phyloP scores from a whole-genome alignment of 768 basidiomycete species.

The Hortiboletus flavorubellus region DNA sequence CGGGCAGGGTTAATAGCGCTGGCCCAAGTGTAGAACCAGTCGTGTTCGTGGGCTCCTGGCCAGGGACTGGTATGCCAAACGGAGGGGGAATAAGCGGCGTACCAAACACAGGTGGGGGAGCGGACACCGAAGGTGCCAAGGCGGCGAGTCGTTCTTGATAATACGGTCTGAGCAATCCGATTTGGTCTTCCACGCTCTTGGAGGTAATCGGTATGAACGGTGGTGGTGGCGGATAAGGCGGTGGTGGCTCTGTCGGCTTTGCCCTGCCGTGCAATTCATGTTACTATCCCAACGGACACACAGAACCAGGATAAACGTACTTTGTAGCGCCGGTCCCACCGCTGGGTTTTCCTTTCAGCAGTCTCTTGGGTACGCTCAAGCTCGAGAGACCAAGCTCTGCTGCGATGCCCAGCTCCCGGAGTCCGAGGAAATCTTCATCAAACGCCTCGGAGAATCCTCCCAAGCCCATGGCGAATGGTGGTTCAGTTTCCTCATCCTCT shows the following conservation, averaged over 20 bases:
- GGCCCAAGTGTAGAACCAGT: background rate
- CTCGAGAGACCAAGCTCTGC: conserved; percentile 77
- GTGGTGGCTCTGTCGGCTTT: conserved; percentile 70
- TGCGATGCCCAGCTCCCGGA: conserved; percentile 85
- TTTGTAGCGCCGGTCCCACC: conserved; percentile 38
- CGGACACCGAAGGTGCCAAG: conserved; percentile 32
- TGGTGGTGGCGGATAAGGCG: conserved; percentile 82
- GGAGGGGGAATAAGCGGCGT: conserved; percentile 17
- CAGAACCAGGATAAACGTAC: conserved; percentile 39
- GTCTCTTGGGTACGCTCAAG: conserved; percentile 71
- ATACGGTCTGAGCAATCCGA: conserved; percentile 79
- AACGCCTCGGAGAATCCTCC: conserved; percentile 80
- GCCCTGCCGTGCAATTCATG: conserved; percentile 36
- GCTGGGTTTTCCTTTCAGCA: conserved; percentile 65
- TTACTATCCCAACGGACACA: background rate
- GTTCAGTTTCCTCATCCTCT: conserved; percentile 62
- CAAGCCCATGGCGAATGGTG: conserved; percentile 67
- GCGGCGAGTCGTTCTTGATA: conserved; percentile 57
- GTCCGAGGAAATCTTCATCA: conserved; percentile 91
- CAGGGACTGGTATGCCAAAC: background rate
- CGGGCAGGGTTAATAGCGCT: conserved; percentile 44
- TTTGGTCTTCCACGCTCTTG: conserved; percentile 68
- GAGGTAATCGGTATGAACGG: conserved; percentile 71
- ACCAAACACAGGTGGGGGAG: conserved; percentile 15
- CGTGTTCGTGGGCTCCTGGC: background rate